phyloP scores from a whole-genome alignment of 2,329 filamentous ascomycete genomes.

The Penicillium sp. region DNA sequence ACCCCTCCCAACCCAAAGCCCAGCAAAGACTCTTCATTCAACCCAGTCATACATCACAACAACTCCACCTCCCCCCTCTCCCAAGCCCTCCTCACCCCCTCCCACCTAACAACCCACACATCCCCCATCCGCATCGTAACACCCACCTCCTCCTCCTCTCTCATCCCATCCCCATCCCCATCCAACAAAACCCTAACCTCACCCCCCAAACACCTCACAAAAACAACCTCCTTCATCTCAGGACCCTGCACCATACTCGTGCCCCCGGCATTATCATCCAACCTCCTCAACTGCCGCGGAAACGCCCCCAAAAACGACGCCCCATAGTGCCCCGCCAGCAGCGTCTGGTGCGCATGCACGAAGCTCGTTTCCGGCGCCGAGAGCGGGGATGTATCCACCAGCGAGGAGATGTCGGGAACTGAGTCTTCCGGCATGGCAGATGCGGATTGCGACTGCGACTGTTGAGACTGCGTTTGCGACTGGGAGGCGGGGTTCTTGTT shows the following conservation, averaged over 20 bases:
- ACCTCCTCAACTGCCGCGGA: slow-evolving; percentile 72
- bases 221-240: slow-evolving; percentile 80
- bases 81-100: slow-evolving; percentile 65
- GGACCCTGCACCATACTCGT: slow-evolving; percentile 91
- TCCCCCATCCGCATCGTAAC: slow-evolving; percentile 58
- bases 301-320: slow-evolving; percentile 83
- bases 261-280: slow-evolving; percentile 88
- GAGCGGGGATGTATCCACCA: slow-evolving; percentile 60
- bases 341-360: slow-evolving; percentile 77
- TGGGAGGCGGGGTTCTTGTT: slow-evolving; percentile 21
- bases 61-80: slow-evolving; percentile 48
- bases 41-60: slow-evolving; percentile 30
- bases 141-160: slow-evolving; percentile 33
- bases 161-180: slow-evolving; percentile 30
- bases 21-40: no score
- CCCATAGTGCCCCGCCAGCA: slow-evolving; percentile 82
- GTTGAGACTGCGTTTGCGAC: slow-evolving; percentile 8
- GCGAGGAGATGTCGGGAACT: slow-evolving; percentile 31
- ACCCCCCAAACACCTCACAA: slow-evolving; percentile 62
- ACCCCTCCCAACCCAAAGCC: no score
- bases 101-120: slow-evolving; percentile 70
- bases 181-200: slow-evolving; percentile 51
- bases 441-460: slow-evolving; percentile 4
- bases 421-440: slow-evolving; percentile 31
- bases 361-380: slow-evolving; percentile 79